These are phyloP conservation scores for Endogone sp. DNA, from an alignment of 192 early-diverging fungal species.

Conservation along the genomic window DNA sequence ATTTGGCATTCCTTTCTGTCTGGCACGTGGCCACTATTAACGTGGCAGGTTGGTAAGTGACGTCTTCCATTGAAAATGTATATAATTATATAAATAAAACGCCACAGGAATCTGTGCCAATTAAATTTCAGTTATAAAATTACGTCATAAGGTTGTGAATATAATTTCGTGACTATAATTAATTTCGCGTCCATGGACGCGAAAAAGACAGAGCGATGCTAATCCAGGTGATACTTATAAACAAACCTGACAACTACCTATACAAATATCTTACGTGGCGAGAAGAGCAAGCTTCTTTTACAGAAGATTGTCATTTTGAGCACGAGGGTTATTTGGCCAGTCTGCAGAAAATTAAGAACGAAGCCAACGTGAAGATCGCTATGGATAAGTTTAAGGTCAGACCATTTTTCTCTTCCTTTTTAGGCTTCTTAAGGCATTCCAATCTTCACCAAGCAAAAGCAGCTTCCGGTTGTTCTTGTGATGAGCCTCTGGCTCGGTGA, in stretches of 20 bases:
- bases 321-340: constrained; percentile 8
- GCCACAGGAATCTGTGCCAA: too few species aligned
- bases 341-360: constrained; percentile 7
- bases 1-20: too few species aligned
- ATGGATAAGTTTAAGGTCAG: constrained; percentile 10
- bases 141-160: too few species aligned
- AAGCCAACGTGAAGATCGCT: constrained; percentile 6
- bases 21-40: too few species aligned
- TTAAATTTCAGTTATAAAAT: too few species aligned
- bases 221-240: constrained; percentile 9
- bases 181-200: too few species aligned
- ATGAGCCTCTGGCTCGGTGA: constrained; percentile 4
- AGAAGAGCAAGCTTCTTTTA: constrained; percentile 18
- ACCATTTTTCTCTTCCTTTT: constrained; percentile 14
- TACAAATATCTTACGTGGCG: constrained; percentile 11
- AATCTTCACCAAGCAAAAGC: neutral
- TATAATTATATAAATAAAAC: too few species aligned
- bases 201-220: constrained; percentile 7
- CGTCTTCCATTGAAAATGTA: too few species aligned
- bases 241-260: constrained; percentile 11
- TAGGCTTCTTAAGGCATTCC: neutral
- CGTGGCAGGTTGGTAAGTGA: too few species aligned
- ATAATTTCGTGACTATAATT: too few species aligned
- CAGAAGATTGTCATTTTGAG: constrained; percentile 8
- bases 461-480: constrained; percentile 13